Percentiles rank a stretch among this genome's conserved stretches.
Evolutionary conservation across 345 rosid genomes (phyloP).

Genomic region (Erucastrum elatum): DNA sequence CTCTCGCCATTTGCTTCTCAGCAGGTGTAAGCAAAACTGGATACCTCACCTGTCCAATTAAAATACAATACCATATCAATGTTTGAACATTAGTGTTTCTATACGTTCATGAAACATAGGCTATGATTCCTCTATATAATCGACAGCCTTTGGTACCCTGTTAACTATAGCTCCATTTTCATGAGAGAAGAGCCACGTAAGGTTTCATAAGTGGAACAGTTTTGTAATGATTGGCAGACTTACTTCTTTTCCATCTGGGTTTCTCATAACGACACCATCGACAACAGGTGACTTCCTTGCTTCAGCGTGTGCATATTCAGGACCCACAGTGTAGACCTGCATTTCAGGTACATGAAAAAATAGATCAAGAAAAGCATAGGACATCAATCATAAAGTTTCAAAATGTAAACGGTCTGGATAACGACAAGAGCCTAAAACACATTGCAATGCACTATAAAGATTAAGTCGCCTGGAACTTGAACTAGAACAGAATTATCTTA

Average conservation of each 20-base stretch:
- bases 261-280: conserved; percentile 99
- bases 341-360: conserved; percentile 21
- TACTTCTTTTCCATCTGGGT: conserved; percentile 98
- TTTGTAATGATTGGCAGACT: conserved; percentile 33
- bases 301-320: conserved; percentile 99
- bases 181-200: background rate
- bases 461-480: background rate
- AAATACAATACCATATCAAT: conserved; percentile 13
- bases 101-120: conserved; percentile 12
- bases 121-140: conserved; percentile 9
- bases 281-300: conserved; percentile 99
- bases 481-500: background rate
- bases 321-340: conserved; percentile 97
- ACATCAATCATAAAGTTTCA: background rate
- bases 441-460: background rate
- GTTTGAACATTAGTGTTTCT: conserved; percentile 9
- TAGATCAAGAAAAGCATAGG: background rate
- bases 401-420: background rate
- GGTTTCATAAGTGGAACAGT: conserved; percentile 22
- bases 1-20: conserved; percentile 99
- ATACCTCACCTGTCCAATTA: conserved; percentile 70
- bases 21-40: conserved; percentile 87
- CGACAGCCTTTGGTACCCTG: background rate
- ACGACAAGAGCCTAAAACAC: background rate
- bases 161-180: conserved; percentile 20